phyloP scores from a whole-genome alignment of 768 basidiomycete genomes.

The Phlebiopsis gigantea region DNA sequence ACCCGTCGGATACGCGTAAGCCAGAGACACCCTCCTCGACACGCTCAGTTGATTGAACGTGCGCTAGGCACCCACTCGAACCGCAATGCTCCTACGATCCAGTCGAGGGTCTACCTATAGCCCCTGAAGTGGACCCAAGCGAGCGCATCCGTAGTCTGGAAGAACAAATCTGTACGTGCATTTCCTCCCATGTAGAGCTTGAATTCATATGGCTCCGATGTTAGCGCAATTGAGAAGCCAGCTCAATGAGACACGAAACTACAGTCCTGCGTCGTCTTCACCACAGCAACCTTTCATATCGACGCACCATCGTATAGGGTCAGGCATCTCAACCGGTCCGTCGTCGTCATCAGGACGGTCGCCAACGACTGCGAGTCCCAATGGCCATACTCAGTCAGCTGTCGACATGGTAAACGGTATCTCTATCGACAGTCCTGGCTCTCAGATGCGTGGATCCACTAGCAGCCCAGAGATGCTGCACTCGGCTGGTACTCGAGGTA shows the following conservation, averaged over 20 bases:
- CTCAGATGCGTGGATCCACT: constrained; percentile 29
- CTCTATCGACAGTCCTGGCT: constrained; percentile 19
- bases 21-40: constrained; percentile 4
- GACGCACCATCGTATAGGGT: constrained; percentile 9
- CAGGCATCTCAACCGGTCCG: constrained; percentile 1
- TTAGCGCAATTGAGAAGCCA: constrained; percentile 60
- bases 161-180: constrained; percentile 61
- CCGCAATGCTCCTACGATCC: constrained; percentile 86
- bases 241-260: constrained; percentile 47
- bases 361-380: constrained; percentile 20
- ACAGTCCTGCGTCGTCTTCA: constrained; percentile 34
- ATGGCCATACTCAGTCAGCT: constrained; percentile 20
- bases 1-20: constrained; percentile 80
- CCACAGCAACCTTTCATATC: constrained; percentile 22
- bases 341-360: constrained; percentile 9
- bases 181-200: neutral
- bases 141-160: constrained; percentile 76
- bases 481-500: constrained; percentile 29
- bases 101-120: constrained; percentile 72
- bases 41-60: constrained; percentile 6
- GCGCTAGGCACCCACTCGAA: constrained; percentile 64
- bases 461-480: constrained; percentile 47
- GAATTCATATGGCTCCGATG: neutral
- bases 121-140: constrained; percentile 72
- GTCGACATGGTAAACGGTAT: constrained; percentile 21